Base-by-base conservation (phyloP, 2,329 filamentous ascomycete genomes). In the Aspergillus ruber region DNA sequence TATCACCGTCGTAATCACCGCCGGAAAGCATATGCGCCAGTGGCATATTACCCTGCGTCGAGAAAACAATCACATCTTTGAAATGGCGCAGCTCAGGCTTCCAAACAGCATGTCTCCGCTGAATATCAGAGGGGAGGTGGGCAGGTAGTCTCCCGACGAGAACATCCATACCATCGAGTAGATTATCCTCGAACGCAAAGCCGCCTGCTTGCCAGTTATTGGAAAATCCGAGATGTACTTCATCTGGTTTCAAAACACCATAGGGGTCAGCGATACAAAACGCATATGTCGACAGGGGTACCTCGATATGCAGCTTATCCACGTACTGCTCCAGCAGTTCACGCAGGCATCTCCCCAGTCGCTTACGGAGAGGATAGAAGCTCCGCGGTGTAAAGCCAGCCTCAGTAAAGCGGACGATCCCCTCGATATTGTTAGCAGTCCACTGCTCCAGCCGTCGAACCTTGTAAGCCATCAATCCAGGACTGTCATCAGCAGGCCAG, bases 1-100 rank as follows among this genome's bases (percentile, higher is more conserved):
- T 74, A 48, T 85, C 82, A 0, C 82, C 82, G 53, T 85, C 82
- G 49, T 84, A 84, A 56, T 85, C 82, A 7, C 82, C 82, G 4
- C 81, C 82, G 20, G 82, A 82, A 0, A 84, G 64, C 58, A 80
- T 78, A n/a, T 72, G 71, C 0, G 80, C 82, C 0, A 82, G 63
- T 0, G 82, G 77, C 13, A 69, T 71, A 6, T 66, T 52, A 0
- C 82, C 82, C 48, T 61, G 69, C 0, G 70, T 71, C 0, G 82
- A 67, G 51, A 84, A 83, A 0, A 84, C 70, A 12, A 81, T 74
- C 0, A 83, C 72, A 56, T 84, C 77, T 41, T 73, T 72, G 7
- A 82, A 70, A 54, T 81, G 73, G 0, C 73, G 70, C 0, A 84
- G 69, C 43, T 78, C 70, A 1, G 66, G 65, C 43, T 75, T 74